These are phyloP conservation scores for Neonectria sp. DNA, from an alignment of 2,329 filamentous ascomycete species.

Conservation along the genomic window DNA sequence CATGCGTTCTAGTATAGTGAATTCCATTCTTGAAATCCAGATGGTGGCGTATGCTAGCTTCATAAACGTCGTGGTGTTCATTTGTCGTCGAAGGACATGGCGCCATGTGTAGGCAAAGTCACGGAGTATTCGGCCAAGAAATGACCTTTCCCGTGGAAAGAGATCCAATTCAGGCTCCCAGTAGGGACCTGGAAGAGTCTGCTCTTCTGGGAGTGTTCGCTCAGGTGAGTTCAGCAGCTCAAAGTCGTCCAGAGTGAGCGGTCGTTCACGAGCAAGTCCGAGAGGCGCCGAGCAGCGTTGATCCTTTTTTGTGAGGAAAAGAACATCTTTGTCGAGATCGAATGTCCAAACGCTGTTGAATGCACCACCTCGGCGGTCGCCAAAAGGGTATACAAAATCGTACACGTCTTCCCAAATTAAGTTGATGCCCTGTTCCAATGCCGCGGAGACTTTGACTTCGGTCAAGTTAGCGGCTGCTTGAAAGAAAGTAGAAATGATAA, in stretches of 20 bases:
- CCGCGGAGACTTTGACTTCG: constrained; percentile 20
- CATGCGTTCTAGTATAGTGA: too few relatives aligned
- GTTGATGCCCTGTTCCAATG: constrained; percentile 19
- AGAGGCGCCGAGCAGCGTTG: constrained; percentile 26
- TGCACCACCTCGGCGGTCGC: constrained; percentile 33
- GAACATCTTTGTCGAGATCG: constrained; percentile 34
- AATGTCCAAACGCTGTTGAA: constrained; percentile 42
- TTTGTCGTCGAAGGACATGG: too few relatives aligned
- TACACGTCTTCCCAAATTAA: constrained; percentile 30
- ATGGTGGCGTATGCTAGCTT: too few relatives aligned
- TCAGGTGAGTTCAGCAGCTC: constrained; percentile 8
- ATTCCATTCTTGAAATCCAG: too few relatives aligned
- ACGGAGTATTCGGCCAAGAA: too few relatives aligned
- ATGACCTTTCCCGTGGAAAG: too few relatives aligned
- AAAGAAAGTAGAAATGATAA: constrained; percentile 4
- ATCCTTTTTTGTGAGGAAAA: constrained; percentile 35
- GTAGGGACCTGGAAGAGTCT: too few relatives aligned
- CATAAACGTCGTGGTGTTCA: too few relatives aligned
- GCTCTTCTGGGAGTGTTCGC: neutral
- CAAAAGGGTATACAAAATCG: constrained; percentile 43
- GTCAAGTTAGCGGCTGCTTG: constrained; percentile 10
- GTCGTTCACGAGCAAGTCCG: constrained; percentile 22
- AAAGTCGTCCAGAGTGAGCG: constrained; percentile 37
- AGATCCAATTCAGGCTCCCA: too few relatives aligned
- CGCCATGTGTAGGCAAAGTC: too few relatives aligned